These are phyloP conservation scores for Komagataella ulmi DNA, from an alignment of 805 yeast genomes.

Conservation along the genomic window DNA sequence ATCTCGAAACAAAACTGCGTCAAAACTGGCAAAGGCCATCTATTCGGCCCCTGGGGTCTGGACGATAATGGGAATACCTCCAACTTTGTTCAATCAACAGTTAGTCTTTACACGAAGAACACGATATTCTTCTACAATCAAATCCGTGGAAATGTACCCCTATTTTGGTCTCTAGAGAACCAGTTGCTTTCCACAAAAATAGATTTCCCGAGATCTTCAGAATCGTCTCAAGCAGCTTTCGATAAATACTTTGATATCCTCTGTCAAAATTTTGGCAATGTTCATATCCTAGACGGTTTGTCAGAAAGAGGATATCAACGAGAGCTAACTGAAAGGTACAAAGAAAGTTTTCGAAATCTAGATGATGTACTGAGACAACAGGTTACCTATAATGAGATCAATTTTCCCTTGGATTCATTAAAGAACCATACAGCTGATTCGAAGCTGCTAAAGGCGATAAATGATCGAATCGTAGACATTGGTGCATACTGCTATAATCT, in stretches of 20 bases:
- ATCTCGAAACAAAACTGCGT: slow-evolving; percentile 38
- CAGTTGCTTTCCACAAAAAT: slow-evolving; percentile 29
- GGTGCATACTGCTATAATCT: slow-evolving; percentile 32
- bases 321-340: slow-evolving; percentile 26
- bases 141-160: slow-evolving; percentile 40
- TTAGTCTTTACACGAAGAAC: slow-evolving; percentile 26
- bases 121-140: slow-evolving; percentile 30
- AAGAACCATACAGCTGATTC: slow-evolving; percentile 13
- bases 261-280: slow-evolving; percentile 32
- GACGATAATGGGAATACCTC: slow-evolving; percentile 43
- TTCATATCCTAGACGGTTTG: slow-evolving; percentile 35
- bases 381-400: slow-evolving; percentile 20
- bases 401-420: slow-evolving; percentile 20
- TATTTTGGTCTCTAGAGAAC: slow-evolving; percentile 38
- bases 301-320: slow-evolving; percentile 28
- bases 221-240: slow-evolving; percentile 40
- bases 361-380: slow-evolving; percentile 6
- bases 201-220: slow-evolving; percentile 35
- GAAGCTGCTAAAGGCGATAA: slow-evolving; percentile 9
- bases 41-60: slow-evolving; percentile 42
- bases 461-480: slow-evolving; percentile 22
- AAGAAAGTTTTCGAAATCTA: slow-evolving; percentile 9
- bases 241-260: slow-evolving; percentile 33
- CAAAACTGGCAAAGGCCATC: slow-evolving; percentile 24
- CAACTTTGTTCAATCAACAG: slow-evolving; percentile 38